These are phyloP conservation scores for Chalara sp. DNA, from an alignment of 2,329 filamentous ascomycete genomes.

Conservation along the genomic window DNA sequence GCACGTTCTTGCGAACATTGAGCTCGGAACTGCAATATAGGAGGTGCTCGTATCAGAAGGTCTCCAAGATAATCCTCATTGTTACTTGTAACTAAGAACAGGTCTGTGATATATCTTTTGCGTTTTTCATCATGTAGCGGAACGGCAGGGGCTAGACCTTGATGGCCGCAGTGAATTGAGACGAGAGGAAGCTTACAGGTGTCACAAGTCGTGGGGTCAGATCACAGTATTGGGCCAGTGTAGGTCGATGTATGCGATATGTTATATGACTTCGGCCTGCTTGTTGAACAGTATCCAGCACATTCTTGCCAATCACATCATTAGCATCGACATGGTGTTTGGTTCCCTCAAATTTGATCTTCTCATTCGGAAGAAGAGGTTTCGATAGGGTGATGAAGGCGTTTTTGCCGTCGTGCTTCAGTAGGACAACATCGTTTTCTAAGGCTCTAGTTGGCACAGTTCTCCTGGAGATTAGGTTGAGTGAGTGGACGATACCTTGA, in stretches of 20 bases:
- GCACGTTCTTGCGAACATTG: no score
- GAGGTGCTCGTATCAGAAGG: background rate
- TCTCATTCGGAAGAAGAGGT: constrained; percentile 31
- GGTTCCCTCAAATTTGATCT: constrained; percentile 18
- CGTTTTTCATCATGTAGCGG: background rate
- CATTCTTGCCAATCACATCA: constrained; percentile 23
- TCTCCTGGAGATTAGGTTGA: background rate
- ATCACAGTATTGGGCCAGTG: constrained; percentile 66
- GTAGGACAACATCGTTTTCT: constrained; percentile 27
- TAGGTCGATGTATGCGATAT: constrained; percentile 50
- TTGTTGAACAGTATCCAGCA: constrained; percentile 14
- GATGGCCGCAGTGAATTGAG: background rate
- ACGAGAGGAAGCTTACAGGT: constrained; percentile 45
- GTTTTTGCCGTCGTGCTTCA: constrained; percentile 14
- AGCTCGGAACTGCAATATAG: no score
- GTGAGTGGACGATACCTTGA: background rate
- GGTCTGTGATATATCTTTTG: background rate
- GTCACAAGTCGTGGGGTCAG: constrained; percentile 66
- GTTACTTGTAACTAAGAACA: background rate
- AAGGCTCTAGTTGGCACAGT: background rate
- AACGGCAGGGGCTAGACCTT: background rate
- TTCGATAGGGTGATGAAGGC: constrained; percentile 27
- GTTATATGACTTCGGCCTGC: constrained; percentile 10
- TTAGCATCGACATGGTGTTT: constrained; percentile 31
- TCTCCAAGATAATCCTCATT: background rate